These are phyloP conservation scores for Syzygium malaccense DNA, from an alignment of 441 rosid genomes.

Conservation along the genomic window DNA sequence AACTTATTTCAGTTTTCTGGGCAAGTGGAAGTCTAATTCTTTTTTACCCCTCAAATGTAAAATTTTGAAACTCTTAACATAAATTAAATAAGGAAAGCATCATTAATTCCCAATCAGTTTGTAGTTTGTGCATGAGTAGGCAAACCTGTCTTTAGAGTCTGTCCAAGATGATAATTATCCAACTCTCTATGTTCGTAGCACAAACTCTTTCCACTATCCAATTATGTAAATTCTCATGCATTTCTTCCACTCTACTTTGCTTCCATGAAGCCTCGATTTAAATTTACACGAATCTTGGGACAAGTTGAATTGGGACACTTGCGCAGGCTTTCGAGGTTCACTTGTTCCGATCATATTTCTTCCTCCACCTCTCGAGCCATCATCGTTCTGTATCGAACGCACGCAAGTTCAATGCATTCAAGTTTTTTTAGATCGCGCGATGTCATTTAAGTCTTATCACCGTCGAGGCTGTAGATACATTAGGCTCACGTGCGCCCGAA, in stretches of 20 bases:
- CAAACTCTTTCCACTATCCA: not conserved
- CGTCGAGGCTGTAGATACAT: not conserved
- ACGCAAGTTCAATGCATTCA: not conserved
- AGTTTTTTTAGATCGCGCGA: not conserved
- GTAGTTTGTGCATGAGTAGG: accelerated
- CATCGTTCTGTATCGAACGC: not conserved
- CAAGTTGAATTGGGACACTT: not conserved
- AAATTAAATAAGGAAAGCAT: not conserved
- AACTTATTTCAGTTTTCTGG: not conserved
- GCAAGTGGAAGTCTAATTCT: not conserved
- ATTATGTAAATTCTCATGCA: not conserved
- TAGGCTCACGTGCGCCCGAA: not conserved
- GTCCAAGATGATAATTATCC: not conserved
- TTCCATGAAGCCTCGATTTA: accelerated
- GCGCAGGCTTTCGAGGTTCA: accelerated
- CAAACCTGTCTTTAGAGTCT: not conserved
- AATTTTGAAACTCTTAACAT: not conserved
- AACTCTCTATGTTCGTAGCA: accelerated
- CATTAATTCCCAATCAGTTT: accelerated
- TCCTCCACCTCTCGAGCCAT: not conserved
- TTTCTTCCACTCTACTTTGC: not conserved
- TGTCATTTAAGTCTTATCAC: accelerated
- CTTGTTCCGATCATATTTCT: not conserved
- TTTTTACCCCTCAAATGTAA: not conserved
- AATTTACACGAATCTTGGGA: not conserved